phyloP scores from a whole-genome alignment of 139 green algal genomes.

The Chlorella sorokiniana region DNA sequence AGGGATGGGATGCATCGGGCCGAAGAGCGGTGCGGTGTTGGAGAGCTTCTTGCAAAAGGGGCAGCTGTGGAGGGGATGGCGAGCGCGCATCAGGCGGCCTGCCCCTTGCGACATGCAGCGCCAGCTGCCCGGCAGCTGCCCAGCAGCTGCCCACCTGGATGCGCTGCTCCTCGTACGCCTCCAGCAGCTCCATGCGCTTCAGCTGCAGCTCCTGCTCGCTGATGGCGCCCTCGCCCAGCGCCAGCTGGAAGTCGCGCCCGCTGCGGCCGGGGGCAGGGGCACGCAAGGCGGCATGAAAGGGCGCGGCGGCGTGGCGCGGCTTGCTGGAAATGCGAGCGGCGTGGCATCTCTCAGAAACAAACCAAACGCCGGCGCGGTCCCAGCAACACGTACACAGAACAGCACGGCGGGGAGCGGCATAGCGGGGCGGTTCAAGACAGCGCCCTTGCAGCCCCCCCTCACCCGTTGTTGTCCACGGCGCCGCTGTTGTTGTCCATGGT shows the following conservation, averaged over 20 bases:
- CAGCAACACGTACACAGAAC: too few species aligned
- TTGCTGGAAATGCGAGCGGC: neutral
- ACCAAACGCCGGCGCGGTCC: too few species aligned
- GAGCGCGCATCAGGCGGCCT: too few species aligned
- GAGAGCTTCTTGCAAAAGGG: too few species aligned
- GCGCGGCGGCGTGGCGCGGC: neutral
- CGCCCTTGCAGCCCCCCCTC: neutral
- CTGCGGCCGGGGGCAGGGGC: too few species aligned
- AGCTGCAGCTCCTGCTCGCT: conserved; percentile 72
- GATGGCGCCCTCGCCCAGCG: conserved; percentile 57
- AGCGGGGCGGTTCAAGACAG: neutral
- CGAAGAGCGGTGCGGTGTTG: neutral
- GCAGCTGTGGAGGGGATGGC: too few species aligned
- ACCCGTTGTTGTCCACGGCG: conserved; percentile 79
- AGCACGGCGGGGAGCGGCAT: neutral
- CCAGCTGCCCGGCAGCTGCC: too few species aligned
- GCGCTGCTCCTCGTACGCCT: conserved; percentile 55
- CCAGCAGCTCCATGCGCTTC: conserved; percentile 41
- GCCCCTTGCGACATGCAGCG: too few species aligned
- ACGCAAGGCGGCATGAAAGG: neutral
- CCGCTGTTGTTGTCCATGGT: conserved; percentile 61
- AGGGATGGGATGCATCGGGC: neutral
- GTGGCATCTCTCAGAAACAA: too few species aligned
- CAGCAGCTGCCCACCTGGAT: neutral
- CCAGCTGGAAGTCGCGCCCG: conserved; percentile 67